Evolutionary conservation across 306 rosid species (phyloP).

Genomic region (Glycine tomentella): DNA sequence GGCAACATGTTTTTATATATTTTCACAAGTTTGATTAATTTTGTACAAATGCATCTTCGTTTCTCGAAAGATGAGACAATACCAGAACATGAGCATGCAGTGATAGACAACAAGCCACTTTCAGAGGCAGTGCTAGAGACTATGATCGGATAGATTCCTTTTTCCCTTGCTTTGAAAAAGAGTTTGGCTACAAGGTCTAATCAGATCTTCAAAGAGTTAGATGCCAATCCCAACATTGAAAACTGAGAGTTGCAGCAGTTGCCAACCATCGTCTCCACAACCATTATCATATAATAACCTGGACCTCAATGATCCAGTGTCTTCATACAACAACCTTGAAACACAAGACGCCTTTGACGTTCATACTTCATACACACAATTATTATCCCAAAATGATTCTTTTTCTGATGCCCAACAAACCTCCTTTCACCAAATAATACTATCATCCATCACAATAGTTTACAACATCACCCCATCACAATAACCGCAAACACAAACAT

Average conservation of each 20-base stretch:
- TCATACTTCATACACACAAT: too few relatives aligned
- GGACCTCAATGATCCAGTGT: too few relatives aligned
- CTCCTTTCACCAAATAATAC: too few relatives aligned
- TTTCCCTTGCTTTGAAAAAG: constrained; percentile 71
- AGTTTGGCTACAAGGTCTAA: constrained; percentile 64
- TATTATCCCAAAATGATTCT: too few relatives aligned
- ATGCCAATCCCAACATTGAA: too few relatives aligned
- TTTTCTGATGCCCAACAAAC: too few relatives aligned
- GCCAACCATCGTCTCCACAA: not conserved
- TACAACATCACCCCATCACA: too few relatives aligned
- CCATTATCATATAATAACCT: too few relatives aligned
- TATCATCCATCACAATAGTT: too few relatives aligned
- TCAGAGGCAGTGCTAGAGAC: constrained; percentile 75
- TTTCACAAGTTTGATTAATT: not conserved
- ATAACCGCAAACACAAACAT: too few relatives aligned
- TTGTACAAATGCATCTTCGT: constrained; percentile 52
- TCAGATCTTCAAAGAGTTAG: constrained; percentile 38
- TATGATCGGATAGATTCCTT: constrained; percentile 74
- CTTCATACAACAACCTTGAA: too few relatives aligned
- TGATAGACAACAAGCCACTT: constrained; percentile 65
- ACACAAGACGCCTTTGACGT: too few relatives aligned
- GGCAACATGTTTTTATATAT: not conserved
- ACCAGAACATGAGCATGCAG: constrained; percentile 50
- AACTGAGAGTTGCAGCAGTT: not conserved
- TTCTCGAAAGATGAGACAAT: constrained; percentile 71